A percentile compares a stretch with the other conserved stretches of the same genome.
Evolutionary conservation across 1,139 yeast genomes (phyloP).

Genomic region (Pneumocystis murina): DNA sequence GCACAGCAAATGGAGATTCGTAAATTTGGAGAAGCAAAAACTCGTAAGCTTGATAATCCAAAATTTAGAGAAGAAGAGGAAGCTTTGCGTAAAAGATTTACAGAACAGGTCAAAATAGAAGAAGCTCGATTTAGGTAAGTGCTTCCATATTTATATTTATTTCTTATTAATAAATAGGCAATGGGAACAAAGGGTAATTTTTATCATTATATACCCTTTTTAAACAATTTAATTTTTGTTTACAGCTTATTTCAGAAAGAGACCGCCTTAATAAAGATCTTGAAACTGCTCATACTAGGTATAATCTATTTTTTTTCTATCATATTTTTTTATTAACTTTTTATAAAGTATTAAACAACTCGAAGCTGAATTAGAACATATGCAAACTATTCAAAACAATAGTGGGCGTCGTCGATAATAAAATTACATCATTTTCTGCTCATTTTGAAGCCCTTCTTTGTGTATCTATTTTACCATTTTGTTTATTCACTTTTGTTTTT

Average conservation of each 20-base stretch:
- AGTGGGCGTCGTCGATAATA: neutral
- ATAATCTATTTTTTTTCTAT: neutral
- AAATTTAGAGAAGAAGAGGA: constrained; percentile 93
- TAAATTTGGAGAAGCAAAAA: constrained; percentile 34
- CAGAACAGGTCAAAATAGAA: constrained; percentile 96
- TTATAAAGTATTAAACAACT: constrained; percentile 2
- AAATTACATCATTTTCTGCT: no score
- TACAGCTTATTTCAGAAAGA: constrained; percentile 85
- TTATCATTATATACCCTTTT: no score
- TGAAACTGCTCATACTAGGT: constrained; percentile 56
- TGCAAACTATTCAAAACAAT: neutral
- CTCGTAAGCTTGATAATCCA: constrained; percentile 49
- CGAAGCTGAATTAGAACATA: constrained; percentile 2
- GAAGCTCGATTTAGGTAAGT: constrained; percentile 78
- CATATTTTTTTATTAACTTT: neutral
- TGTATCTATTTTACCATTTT: neutral
- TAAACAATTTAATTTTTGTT: constrained; percentile 54
- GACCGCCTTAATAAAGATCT: constrained; percentile 86
- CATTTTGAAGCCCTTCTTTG: no score
- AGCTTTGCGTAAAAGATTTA: constrained; percentile 80
- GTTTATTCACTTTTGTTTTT: neutral
- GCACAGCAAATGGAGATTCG: constrained; percentile 58
- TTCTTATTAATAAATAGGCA: neutral
- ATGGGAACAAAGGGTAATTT: constrained; percentile 1
- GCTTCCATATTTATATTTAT: neutral